phyloP scores from a whole-genome alignment of 2,329 filamentous ascomycete genomes.

The Penicillium digitatum region DNA sequence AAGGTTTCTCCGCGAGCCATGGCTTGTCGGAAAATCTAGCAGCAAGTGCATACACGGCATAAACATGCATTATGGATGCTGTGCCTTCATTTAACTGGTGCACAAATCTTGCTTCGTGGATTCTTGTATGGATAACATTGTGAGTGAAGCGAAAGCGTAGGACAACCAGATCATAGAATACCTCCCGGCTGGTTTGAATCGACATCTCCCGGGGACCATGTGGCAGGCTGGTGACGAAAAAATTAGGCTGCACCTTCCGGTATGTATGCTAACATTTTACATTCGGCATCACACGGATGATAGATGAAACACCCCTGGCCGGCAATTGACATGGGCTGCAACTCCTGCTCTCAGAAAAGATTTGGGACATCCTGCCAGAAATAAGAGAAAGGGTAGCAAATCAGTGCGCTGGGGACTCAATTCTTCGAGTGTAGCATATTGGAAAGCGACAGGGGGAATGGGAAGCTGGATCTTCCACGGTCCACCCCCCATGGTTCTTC shows the following conservation, averaged over 20 bases:
- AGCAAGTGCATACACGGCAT: slow-evolving; percentile 23
- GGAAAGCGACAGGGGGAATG: too few species aligned
- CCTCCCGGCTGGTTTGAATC: neutral
- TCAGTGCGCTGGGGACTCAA: too few species aligned
- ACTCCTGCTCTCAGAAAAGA: neutral
- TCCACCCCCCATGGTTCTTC: too few species aligned
- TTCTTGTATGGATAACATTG: slow-evolving; percentile 23
- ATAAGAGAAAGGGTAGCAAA: too few species aligned
- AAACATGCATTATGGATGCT: slow-evolving; percentile 16
- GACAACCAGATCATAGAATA: slow-evolving; percentile 12
- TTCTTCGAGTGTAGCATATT: too few species aligned
- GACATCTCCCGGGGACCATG: neutral
- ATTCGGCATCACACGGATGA: neutral
- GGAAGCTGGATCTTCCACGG: too few species aligned
- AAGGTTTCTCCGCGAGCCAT: slow-evolving; percentile 13
- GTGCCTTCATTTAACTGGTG: slow-evolving; percentile 14
- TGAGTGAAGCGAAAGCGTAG: slow-evolving; percentile 24
- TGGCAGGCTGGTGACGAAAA: neutral
- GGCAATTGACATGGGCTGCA: neutral
- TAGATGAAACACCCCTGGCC: neutral
- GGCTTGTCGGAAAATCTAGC: slow-evolving; percentile 21
- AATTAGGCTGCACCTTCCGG: slow-evolving; percentile 20
- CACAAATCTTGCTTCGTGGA: slow-evolving; percentile 21
- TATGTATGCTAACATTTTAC: neutral
- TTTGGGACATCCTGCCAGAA: neutral